phyloP scores from a whole-genome alignment of 2,329 filamentous ascomycete genomes.

The Sphaerulina musiva region DNA sequence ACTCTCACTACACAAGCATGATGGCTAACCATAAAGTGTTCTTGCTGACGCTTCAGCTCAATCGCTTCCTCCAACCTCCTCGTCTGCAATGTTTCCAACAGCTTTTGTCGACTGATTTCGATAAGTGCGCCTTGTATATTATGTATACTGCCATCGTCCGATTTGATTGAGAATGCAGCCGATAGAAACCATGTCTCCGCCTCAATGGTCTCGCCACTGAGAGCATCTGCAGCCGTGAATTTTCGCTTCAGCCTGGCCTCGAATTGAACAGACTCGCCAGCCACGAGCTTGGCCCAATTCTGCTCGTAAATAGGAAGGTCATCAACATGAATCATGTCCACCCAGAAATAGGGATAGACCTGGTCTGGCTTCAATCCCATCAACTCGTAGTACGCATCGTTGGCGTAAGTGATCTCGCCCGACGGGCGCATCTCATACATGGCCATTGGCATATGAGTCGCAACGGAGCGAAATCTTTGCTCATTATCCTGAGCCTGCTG shows the following conservation, averaged over 20 bases:
- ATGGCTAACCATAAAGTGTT: slow-evolving; percentile 26
- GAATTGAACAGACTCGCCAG: slow-evolving; percentile 24
- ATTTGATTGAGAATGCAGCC: slow-evolving; percentile 14
- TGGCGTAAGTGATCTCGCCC: slow-evolving; percentile 35
- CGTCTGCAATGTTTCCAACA: slow-evolving; percentile 36
- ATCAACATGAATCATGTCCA: slow-evolving; percentile 3
- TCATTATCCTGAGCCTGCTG: slow-evolving; percentile 28
- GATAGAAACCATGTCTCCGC: slow-evolving; percentile 20
- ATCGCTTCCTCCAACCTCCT: slow-evolving; percentile 35
- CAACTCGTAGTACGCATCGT: slow-evolving; percentile 35
- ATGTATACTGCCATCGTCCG: slow-evolving; percentile 19
- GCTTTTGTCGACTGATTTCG: slow-evolving; percentile 37
- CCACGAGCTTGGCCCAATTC: slow-evolving; percentile 16
- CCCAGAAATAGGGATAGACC: slow-evolving; percentile 13
- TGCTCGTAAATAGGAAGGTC: slow-evolving; percentile 14
- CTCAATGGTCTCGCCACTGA: slow-evolving; percentile 14
- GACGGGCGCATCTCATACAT: slow-evolving; percentile 35
- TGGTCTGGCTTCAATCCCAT: slow-evolving; percentile 14
- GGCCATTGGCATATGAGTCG: slow-evolving; percentile 34
- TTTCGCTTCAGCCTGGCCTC: slow-evolving; percentile 27
- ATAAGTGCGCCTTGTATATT: slow-evolving; percentile 37
- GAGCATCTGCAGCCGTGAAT: slow-evolving; percentile 13
- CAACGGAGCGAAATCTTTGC: slow-evolving; percentile 34
- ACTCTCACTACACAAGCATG: background rate
- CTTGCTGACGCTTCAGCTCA: slow-evolving; percentile 31